Evolutionary conservation across 345 rosid species (phyloP).

Genomic region (Abelmoschus esculentus): DNA sequence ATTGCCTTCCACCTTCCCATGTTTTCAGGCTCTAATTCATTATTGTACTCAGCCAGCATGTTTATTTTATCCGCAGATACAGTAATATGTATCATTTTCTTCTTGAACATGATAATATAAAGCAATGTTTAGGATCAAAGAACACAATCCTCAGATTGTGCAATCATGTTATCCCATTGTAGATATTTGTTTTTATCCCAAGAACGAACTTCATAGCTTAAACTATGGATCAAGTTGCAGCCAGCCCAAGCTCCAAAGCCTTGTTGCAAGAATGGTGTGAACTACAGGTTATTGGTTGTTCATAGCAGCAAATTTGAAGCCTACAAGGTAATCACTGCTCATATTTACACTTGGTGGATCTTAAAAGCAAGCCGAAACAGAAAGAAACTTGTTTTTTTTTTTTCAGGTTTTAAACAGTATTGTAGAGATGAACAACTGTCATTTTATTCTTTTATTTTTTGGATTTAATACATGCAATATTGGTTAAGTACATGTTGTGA

Average conservation of each 20-base stretch:
- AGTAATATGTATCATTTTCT: not conserved
- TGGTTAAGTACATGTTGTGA: not conserved
- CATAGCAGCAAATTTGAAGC: conserved; percentile 73
- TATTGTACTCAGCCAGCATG: not conserved
- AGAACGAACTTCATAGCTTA: too few relatives aligned
- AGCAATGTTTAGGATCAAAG: too few relatives aligned
- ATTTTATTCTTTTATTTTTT: not conserved
- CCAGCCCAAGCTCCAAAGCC: too few relatives aligned
- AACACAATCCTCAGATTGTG: too few relatives aligned
- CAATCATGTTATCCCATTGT: too few relatives aligned
- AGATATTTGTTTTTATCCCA: too few relatives aligned
- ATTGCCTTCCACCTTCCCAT: not conserved
- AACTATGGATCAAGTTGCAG: too few relatives aligned
- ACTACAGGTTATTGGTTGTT: conserved; percentile 86
- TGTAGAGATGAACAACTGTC: not conserved
- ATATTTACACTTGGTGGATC: too few relatives aligned
- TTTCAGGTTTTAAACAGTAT: not conserved
- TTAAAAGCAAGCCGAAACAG: too few relatives aligned
- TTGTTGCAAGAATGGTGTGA: conserved; percentile 24
- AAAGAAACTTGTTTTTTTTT: too few relatives aligned
- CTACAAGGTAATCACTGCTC: conserved; percentile 49
- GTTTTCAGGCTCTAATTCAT: not conserved
- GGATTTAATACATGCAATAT: too few relatives aligned
- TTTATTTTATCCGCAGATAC: not conserved
- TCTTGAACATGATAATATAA: not conserved